Percentiles rank a stretch among this genome's conserved stretches.
Evolutionary conservation across 1,139 yeast genomes (phyloP).

Genomic region (Diutina sp.): DNA sequence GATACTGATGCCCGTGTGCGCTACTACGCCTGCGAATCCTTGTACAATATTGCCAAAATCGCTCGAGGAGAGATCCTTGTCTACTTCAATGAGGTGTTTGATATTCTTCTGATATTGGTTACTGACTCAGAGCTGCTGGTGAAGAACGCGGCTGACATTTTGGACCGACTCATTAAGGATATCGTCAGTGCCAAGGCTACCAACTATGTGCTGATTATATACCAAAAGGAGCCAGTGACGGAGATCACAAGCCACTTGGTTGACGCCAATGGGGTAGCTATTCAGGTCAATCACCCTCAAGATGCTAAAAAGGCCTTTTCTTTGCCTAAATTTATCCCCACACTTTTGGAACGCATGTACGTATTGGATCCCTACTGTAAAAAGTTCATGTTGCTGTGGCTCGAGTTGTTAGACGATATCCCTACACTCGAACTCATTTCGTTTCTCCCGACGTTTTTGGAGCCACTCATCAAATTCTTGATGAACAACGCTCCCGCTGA

Average conservation of each 20-base stretch:
- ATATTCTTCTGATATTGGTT: slow-evolving; percentile 78
- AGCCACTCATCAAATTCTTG: slow-evolving; percentile 70
- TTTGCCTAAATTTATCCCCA: slow-evolving; percentile 78
- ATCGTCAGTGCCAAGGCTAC: slow-evolving; percentile 94
- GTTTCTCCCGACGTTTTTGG: slow-evolving; percentile 79
- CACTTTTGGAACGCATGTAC: slow-evolving; percentile 80
- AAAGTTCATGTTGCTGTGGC: slow-evolving; percentile 87
- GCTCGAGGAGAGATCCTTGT: slow-evolving; percentile 89
- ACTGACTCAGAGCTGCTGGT: slow-evolving; percentile 90
- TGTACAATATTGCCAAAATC: slow-evolving; percentile 92
- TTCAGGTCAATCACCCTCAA: slow-evolving; percentile 49
- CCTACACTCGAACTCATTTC: slow-evolving; percentile 85
- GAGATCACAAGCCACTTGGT: slow-evolving; percentile 3
- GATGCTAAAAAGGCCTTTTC: slow-evolving; percentile 72
- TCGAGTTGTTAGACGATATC: slow-evolving; percentile 77
- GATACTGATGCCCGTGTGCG: slow-evolving; percentile 95
- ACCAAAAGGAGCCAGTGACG: slow-evolving; percentile 13
- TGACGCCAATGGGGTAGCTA: slow-evolving; percentile 31
- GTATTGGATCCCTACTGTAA: slow-evolving; percentile 89
- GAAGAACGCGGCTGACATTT: slow-evolving; percentile 88
- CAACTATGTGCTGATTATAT: slow-evolving; percentile 72
- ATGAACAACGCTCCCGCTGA: slow-evolving; percentile 75
- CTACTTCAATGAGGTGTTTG: slow-evolving; percentile 90
- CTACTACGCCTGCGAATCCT: slow-evolving; percentile 92
- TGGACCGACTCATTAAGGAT: slow-evolving; percentile 85